Conservation (phyloP, 352 stramenopile species). For the Pythium sukuiense region DNA sequence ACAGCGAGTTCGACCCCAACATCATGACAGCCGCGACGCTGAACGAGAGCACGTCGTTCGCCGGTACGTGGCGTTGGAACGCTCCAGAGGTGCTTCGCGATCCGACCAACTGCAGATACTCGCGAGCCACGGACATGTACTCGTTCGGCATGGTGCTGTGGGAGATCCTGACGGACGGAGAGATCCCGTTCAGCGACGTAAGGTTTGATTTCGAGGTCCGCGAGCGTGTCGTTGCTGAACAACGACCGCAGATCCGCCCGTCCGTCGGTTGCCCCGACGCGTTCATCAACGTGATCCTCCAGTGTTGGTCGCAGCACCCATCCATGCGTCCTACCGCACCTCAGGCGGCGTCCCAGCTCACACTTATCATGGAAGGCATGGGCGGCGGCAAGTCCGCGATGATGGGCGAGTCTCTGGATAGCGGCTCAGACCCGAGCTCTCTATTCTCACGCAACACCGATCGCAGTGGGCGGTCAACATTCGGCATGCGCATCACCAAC, state of each 20-base stretch:
- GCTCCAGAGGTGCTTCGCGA: constrained; percentile 64
- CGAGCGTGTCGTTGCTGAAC: constrained; percentile 52
- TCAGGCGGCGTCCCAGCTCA: constrained; percentile 51
- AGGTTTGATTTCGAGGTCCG: constrained; percentile 74
- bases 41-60: constrained; percentile 63
- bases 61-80: constrained; percentile 74
- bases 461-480: constrained; percentile 34
- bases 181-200: constrained; percentile 59
- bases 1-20: constrained; percentile 9
- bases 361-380: constrained; percentile 54
- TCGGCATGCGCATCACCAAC: constrained; percentile 62
- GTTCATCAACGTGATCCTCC: constrained; percentile 56
- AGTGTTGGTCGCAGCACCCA: constrained; percentile 62
- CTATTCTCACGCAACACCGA: constrained; percentile 28
- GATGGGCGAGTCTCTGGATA: constrained; percentile 54
- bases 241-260: constrained; percentile 52
- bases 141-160: constrained; percentile 75
- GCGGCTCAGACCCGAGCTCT: constrained; percentile 56
- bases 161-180: constrained; percentile 65
- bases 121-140: constrained; percentile 67
- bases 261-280: constrained; percentile 46
- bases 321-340: constrained; percentile 42
- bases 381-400: constrained; percentile 36
- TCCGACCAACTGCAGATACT: constrained; percentile 66
- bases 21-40: constrained; percentile 25